These are phyloP conservation scores for Tubosaeta sp. DNA, from an alignment of 768 basidiomycete species.

Conservation along the genomic window DNA sequence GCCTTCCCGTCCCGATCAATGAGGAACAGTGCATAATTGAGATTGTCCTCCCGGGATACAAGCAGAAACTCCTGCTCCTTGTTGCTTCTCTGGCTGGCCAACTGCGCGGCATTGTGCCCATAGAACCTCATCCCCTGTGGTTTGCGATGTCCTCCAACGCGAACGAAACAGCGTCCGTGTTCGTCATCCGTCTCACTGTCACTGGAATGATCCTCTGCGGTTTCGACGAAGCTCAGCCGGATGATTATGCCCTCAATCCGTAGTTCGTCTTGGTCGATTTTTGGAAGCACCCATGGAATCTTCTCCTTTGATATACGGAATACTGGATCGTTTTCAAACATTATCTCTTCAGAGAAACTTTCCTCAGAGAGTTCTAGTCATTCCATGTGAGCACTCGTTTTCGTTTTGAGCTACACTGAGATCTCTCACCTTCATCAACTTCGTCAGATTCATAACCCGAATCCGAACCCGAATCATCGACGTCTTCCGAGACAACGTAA, in stretches of 20 bases:
- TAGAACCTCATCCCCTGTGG: not conserved
- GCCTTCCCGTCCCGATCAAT: slow-evolving; percentile 2
- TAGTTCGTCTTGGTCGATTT: not conserved
- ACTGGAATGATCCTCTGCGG: not conserved
- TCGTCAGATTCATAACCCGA: not conserved
- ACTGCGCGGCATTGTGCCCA: not conserved
- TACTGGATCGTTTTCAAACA: not conserved
- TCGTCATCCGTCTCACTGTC: not conserved
- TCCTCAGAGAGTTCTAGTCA: not conserved
- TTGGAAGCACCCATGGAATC: not conserved
- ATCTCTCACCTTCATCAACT: not conserved
- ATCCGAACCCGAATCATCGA: not conserved
- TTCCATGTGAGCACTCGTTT: not conserved
- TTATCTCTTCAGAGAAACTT: no score
- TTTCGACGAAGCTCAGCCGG: not conserved
- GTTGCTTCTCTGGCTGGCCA: not conserved
- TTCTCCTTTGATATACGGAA: not conserved
- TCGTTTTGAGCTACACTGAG: not conserved
- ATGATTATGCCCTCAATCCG: not conserved
- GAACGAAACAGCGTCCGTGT: not conserved
- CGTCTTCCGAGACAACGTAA: not conserved
- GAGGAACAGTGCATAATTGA: not conserved
- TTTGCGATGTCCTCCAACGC: not conserved
- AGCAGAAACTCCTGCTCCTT: not conserved
- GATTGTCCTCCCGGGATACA: not conserved